Evolutionary conservation across 371 early-diverging fungal species (phyloP).

Genomic region (Rhizopus sp.): DNA sequence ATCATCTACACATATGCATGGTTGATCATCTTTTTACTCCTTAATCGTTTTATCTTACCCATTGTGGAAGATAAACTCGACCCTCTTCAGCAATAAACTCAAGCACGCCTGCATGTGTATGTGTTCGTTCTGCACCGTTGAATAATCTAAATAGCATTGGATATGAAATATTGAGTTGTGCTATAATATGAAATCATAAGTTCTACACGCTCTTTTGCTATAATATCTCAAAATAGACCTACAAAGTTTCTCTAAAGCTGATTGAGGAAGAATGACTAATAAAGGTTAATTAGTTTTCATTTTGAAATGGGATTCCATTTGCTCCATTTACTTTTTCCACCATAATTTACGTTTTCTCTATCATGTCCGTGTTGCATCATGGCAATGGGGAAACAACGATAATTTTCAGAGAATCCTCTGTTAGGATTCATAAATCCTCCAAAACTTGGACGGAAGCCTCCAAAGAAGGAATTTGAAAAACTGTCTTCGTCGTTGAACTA

Average conservation of each 20-base stretch:
- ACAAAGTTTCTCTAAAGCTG: constrained; percentile 86
- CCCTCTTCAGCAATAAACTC: constrained; percentile 99
- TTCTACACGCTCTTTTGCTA: neutral
- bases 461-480: constrained; percentile 34
- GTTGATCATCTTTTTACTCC: neutral
- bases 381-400: constrained; percentile 79
- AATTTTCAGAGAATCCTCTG: constrained; percentile 61
- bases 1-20: constrained; percentile 76
- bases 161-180: constrained; percentile 85
- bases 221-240: constrained; percentile 21
- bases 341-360: constrained; percentile 77
- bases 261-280: constrained; percentile 83
- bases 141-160: constrained; percentile 91
- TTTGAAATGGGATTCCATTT: no score
- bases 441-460: constrained; percentile 29
- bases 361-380: constrained; percentile 79
- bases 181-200: constrained; percentile 29
- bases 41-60: constrained; percentile 62
- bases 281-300: constrained; percentile 3
- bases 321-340: constrained; percentile 75
- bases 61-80: constrained; percentile 93
- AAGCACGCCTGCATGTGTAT: constrained; percentile 96
- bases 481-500: constrained; percentile 39
- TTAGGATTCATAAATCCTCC: constrained; percentile 46
- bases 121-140: constrained; percentile 51